Evolutionary conservation across 495 filamentous ascomycete species (phyloP), one percentile per base, ranked within the genome.

Genomic region (Penicillium silybi): DNA sequence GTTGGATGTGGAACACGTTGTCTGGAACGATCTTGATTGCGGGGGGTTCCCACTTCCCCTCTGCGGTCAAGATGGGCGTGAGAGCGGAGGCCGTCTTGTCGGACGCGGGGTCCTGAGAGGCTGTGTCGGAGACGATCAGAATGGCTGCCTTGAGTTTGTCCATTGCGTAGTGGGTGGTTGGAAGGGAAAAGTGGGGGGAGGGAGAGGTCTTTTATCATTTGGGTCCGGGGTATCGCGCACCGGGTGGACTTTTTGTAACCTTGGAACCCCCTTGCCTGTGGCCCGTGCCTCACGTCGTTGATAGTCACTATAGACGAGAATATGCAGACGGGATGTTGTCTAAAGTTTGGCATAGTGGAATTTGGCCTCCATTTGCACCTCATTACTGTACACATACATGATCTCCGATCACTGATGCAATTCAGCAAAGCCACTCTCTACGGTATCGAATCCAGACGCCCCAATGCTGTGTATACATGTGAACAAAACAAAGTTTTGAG

Each of bases 121-220:
- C 93, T n/a, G 95, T 97, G 45, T 95, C 93, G 2, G 93, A 97
- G 39, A 98, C 80, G 59, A 97, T 80, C 29, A 98, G 78, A 39
- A 98, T 88, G 13, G 85, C 88, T 23, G 84, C 56, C 54, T 59
- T 70, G 18, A 77, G 62, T 38, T 52, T 57, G 45, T 50, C 53
- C 56, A 66, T 66, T 20, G 17, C 58, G 18, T 23, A 22, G 23
- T n/a, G n/a, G 29, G 39, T 58, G 46, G 52, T 47, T 40, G 49
- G 45, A 26, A 40, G 52, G 29, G 54, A 47, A 44, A 37, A 54
- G 55, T 54, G 55, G 51, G 44, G 42, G 37, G 37, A 50, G 39
- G 23, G 27, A 37, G 9, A 48, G n/a, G 46, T 43, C 20, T 17
- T 38, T 38, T 32, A 18, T 38, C 37, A 29, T 19, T 34, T 41